phyloP scores from a whole-genome alignment of 352 stramenopile genomes.

The Achlya hypogyna region DNA sequence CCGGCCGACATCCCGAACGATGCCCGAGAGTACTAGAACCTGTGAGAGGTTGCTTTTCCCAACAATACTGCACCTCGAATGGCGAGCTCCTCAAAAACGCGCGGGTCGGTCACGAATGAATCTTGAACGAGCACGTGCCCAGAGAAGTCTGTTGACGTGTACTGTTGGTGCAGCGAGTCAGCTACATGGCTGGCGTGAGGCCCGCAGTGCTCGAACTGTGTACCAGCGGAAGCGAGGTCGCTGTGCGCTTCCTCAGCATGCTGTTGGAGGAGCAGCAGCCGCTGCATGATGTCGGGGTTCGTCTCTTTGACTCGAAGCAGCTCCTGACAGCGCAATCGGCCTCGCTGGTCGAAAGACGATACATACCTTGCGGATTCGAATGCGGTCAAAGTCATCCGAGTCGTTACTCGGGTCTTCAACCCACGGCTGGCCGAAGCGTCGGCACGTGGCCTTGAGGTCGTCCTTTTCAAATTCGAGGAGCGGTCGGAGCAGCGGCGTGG shows the following conservation, averaged over 20 bases:
- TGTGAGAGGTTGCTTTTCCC: not conserved
- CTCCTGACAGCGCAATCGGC: constrained; percentile 25
- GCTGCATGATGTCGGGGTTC: constrained; percentile 27
- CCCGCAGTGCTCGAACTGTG: not conserved
- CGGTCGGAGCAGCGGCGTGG: constrained; percentile 40
- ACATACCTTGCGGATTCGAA: constrained; percentile 69
- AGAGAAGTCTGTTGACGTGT: constrained; percentile 25
- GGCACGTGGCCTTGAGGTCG: constrained; percentile 53
- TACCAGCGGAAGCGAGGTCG: constrained; percentile 12
- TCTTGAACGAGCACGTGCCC: constrained; percentile 32
- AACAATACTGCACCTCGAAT: constrained; percentile 26
- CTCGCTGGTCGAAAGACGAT: not conserved
- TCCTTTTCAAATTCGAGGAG: constrained; percentile 52
- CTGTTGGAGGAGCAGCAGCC: constrained; percentile 40
- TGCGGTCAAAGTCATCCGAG: constrained; percentile 60
- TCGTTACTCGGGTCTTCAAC: constrained; percentile 80
- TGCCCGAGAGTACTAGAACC: constrained; percentile 31
- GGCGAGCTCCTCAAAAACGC: constrained; percentile 56
- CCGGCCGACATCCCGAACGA: constrained; percentile 41
- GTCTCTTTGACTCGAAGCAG: constrained; percentile 37
- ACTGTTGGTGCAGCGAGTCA: constrained; percentile 34
- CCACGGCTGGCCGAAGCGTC: constrained; percentile 61
- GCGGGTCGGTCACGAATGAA: constrained; percentile 35
- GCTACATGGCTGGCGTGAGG: constrained; percentile 38
- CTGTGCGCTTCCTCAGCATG: constrained; percentile 14